These are phyloP conservation scores for Coccinonectria pachysandricola DNA, from an alignment of 2,329 filamentous ascomycete genomes.

Conservation along the genomic window DNA sequence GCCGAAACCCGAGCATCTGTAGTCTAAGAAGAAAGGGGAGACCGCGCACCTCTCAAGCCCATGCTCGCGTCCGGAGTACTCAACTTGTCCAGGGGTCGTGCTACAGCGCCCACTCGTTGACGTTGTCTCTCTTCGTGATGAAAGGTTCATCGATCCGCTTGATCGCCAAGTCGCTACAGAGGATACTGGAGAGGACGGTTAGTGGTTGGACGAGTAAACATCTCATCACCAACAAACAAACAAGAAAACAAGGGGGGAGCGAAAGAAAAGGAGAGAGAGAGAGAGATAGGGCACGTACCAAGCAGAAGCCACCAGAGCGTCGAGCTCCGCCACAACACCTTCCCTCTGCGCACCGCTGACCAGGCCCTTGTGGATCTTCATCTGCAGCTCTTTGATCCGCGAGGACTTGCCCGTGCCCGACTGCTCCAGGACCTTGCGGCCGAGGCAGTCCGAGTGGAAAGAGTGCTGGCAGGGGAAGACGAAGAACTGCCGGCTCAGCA, in stretches of 20 bases:
- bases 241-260: background rate
- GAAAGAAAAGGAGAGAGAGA: constrained; percentile 5
- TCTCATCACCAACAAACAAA: constrained; percentile 2
- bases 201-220: constrained; percentile 15
- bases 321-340: constrained; percentile 75
- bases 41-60: too few species aligned
- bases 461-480: constrained; percentile 98
- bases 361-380: constrained; percentile 67
- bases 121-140: constrained; percentile 60
- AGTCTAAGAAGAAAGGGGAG: constrained; percentile 20
- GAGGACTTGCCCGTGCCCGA: constrained; percentile 65
- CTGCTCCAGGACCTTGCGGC: constrained; percentile 73
- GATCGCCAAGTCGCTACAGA: constrained; percentile 92
- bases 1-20: too few species aligned
- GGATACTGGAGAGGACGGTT: constrained; percentile 61
- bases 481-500: constrained; percentile 89
- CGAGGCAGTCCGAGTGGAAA: constrained; percentile 92
- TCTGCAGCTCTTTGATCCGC: constrained; percentile 76
- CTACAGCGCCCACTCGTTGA: constrained; percentile 69
- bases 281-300: constrained; percentile 49
- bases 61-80: constrained; percentile 5
- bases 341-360: constrained; percentile 64
- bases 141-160: constrained; percentile 93
- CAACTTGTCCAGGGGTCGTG: constrained; percentile 5
- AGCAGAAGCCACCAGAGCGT: constrained; percentile 79